Evolutionary conservation across 306 rosid species (phyloP).

Genomic region (Gillenia trifoliata): DNA sequence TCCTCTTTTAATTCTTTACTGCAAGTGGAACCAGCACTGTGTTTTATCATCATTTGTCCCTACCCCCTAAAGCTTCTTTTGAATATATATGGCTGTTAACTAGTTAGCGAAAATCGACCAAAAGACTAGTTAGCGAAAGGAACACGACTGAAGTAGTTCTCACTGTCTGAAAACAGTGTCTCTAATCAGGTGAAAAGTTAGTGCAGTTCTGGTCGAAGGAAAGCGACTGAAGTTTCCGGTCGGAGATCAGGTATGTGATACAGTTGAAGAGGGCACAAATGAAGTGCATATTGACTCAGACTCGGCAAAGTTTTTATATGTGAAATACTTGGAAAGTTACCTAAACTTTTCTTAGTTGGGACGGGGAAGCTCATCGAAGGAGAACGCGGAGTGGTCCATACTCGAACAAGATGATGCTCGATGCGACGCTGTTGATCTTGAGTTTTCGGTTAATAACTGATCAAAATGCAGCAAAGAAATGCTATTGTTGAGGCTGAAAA

Average conservation of each 20-base stretch:
- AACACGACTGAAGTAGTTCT: background rate
- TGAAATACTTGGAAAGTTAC: background rate
- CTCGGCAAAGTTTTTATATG: background rate
- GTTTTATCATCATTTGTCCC: slow-evolving; percentile 9
- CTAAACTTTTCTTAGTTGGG: background rate
- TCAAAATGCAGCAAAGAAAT: background rate
- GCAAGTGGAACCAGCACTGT: slow-evolving; percentile 11
- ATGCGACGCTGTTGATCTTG: background rate
- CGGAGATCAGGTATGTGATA: background rate
- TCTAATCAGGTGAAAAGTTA: background rate
- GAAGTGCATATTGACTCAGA: background rate
- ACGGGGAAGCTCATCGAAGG: background rate
- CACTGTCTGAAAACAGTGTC: background rate
- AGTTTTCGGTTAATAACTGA: background rate
- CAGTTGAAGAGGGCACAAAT: background rate
- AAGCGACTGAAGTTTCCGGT: too few relatives aligned
- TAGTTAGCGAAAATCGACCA: background rate
- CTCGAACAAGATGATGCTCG: background rate
- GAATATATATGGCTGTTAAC: background rate
- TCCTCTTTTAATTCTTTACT: background rate
- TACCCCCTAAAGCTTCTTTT: slow-evolving; percentile 13
- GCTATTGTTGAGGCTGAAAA: too few relatives aligned
- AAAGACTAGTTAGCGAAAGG: background rate
- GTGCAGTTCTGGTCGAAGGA: background rate
- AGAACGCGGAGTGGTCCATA: background rate